These are phyloP conservation scores for Colletotrichum sp. DNA, from an alignment of 2,329 filamentous ascomycete genomes.

Conservation along the genomic window DNA sequence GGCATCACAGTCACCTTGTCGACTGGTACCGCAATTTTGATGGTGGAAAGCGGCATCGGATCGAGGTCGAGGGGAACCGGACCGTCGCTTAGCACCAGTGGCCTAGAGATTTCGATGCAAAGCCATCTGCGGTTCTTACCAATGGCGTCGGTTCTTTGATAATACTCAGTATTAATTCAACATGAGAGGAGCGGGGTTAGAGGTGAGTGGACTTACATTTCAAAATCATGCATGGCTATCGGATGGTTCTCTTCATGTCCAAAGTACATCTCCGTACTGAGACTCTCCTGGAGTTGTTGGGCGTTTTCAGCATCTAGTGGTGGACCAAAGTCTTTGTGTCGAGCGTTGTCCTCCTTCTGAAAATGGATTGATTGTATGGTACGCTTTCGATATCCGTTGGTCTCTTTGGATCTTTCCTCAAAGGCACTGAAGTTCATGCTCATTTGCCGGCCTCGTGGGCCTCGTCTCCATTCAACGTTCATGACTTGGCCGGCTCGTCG, in stretches of 20 bases:
- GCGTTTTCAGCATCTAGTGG: neutral
- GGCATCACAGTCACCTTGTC: neutral
- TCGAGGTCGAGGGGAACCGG: slow-evolving; percentile 1
- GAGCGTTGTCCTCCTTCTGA: neutral
- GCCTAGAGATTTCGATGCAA: slow-evolving; percentile 7
- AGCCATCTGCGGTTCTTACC: slow-evolving; percentile 4
- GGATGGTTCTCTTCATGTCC: neutral
- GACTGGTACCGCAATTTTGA: slow-evolving; percentile 13
- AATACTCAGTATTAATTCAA: neutral
- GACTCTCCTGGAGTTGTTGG: neutral
- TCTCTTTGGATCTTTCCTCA: neutral
- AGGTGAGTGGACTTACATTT: slow-evolving; percentile 8
- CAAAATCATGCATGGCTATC: slow-evolving; percentile 4
- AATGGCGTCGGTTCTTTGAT: neutral
- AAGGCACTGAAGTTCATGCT: slow-evolving; percentile 7
- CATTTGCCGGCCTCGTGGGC: neutral
- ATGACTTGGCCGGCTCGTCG: slow-evolving; percentile 8
- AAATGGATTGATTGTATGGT: neutral
- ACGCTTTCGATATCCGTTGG: neutral
- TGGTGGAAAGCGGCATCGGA: slow-evolving; percentile 1
- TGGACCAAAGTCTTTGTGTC: neutral
- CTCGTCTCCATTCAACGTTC: slow-evolving; percentile 7
- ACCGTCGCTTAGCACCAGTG: neutral
- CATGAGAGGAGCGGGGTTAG: neutral
- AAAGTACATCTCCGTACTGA: neutral